Conservation (phyloP, 345 rosid genomes). For the Luvunga scandens region DNA sequence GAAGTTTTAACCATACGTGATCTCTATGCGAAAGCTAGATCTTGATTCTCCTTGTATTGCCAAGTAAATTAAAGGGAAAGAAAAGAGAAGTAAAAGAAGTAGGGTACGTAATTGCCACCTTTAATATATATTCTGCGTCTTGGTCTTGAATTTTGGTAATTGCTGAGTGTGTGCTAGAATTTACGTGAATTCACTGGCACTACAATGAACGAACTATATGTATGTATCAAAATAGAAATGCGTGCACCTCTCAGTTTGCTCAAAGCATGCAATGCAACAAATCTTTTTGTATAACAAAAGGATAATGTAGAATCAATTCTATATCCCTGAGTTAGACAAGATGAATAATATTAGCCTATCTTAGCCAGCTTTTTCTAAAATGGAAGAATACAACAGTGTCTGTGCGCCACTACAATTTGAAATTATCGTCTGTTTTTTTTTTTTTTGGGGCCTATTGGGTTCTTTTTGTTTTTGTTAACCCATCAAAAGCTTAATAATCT, state of each 20-base stretch:
- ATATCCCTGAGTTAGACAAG: conserved; percentile 28
- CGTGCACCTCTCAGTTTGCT: neutral
- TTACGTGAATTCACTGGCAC: conserved; percentile 1
- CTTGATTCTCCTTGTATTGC: neutral
- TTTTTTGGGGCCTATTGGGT: neutral
- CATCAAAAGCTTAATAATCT: no score
- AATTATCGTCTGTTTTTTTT: neutral
- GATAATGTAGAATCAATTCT: conserved; percentile 39
- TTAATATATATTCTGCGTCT: neutral
- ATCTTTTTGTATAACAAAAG: neutral
- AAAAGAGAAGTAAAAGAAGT: no score
- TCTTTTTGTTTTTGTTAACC: no score
- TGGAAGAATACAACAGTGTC: neutral
- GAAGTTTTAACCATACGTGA: no score
- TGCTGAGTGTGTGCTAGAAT: neutral
- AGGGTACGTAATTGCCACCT: neutral
- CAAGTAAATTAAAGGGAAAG: neutral
- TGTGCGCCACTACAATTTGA: neutral
- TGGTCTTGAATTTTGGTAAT: neutral
- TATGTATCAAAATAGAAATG: neutral
- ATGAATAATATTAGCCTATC: conserved; percentile 29
- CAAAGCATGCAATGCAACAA: conserved; percentile 4
- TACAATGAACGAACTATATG: neutral
- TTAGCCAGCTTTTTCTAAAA: conserved; percentile 9
- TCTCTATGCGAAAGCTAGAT: no score